A percentile compares a stretch with the other conserved stretches of the same genome.
phyloP scores from a whole-genome alignment of 495 filamentous ascomycete genomes.

The Lophiostoma macrostomum region DNA sequence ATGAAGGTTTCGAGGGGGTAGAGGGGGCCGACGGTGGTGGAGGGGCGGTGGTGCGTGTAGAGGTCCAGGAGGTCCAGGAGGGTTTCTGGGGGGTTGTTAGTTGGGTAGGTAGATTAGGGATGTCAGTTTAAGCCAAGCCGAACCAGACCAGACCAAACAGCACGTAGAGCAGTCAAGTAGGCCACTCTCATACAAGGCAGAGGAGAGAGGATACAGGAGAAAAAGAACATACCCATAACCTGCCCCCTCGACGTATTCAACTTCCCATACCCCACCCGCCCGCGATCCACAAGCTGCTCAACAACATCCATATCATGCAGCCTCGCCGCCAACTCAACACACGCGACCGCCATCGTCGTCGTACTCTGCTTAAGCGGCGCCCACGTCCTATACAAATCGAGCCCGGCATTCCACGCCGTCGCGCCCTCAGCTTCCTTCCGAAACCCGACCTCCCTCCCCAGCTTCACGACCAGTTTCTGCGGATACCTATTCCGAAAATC shows the following conservation, averaged over 20 bases:
- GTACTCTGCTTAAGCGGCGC: slow-evolving; percentile 84
- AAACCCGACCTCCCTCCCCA: slow-evolving; percentile 54
- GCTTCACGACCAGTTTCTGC: slow-evolving; percentile 76
- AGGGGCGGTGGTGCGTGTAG: slow-evolving; percentile 73
- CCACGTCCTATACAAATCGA: slow-evolving; percentile 90
- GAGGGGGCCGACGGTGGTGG: slow-evolving; percentile 67
- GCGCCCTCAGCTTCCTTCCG: slow-evolving; percentile 48
- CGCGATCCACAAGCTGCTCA: slow-evolving; percentile 46
- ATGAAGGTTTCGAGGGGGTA: slow-evolving; percentile 75
- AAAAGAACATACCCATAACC: slow-evolving; percentile 57
- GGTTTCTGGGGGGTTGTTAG: slow-evolving; percentile 53
- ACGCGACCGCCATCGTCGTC: slow-evolving; percentile 73
- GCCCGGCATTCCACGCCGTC: slow-evolving; percentile 72
- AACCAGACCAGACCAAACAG: too few relatives aligned
- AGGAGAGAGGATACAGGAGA: slow-evolving; percentile 9
- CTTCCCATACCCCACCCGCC: slow-evolving; percentile 45
- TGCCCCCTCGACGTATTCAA: slow-evolving; percentile 64
- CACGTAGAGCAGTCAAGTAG: too few relatives aligned
- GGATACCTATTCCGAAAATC: slow-evolving; percentile 92
- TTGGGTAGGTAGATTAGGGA: too few relatives aligned
- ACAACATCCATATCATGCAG: slow-evolving; percentile 53
- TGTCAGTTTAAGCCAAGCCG: too few relatives aligned
- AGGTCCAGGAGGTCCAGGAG: slow-evolving; percentile 84
- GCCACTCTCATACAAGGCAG: too few relatives aligned
- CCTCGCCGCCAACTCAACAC: slow-evolving; percentile 73